These are phyloP conservation scores for Coemansia reversa DNA, from an alignment of 192 early-diverging fungal genomes.

Conservation along the genomic window DNA sequence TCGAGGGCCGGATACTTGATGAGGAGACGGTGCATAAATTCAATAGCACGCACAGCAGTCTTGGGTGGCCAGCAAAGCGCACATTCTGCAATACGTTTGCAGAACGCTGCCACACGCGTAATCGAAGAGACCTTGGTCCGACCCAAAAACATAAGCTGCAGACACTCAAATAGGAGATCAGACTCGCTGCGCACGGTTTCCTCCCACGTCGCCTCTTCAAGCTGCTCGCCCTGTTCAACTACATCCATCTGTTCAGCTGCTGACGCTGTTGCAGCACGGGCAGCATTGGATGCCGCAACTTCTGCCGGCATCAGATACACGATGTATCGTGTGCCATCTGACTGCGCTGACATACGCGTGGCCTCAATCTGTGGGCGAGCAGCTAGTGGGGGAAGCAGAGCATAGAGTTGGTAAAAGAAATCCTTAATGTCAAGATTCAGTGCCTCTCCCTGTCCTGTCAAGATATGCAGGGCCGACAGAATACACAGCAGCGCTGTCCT, in stretches of 20 bases:
- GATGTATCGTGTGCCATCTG: constrained; percentile 50
- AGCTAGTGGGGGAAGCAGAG: constrained; percentile 68
- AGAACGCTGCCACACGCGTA: constrained; percentile 80
- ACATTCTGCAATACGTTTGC: constrained; percentile 75
- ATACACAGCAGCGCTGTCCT: constrained; percentile 82
- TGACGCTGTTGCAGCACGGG: constrained; percentile 5
- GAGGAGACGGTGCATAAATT: constrained; percentile 46
- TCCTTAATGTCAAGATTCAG: constrained; percentile 91
- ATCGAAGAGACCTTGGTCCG: constrained; percentile 71
- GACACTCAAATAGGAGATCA: constrained; percentile 77
- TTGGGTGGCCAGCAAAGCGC: constrained; percentile 77
- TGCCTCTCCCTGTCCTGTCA: constrained; percentile 89
- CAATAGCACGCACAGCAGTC: constrained; percentile 68
- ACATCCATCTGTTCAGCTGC: neutral
- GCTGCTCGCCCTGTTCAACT: constrained; percentile 19
- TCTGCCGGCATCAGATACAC: constrained; percentile 45
- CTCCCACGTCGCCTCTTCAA: constrained; percentile 46
- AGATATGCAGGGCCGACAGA: constrained; percentile 82
- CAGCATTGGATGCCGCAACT: constrained; percentile 36
- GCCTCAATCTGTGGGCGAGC: constrained; percentile 66
- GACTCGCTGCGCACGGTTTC: constrained; percentile 65
- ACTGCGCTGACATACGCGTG: constrained; percentile 46
- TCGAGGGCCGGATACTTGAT: constrained; percentile 64
- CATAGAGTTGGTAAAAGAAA: constrained; percentile 86
- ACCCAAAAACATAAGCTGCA: constrained; percentile 86